phyloP scores from a whole-genome alignment of 495 filamentous ascomycete genomes.

The Podospora anserina region DNA sequence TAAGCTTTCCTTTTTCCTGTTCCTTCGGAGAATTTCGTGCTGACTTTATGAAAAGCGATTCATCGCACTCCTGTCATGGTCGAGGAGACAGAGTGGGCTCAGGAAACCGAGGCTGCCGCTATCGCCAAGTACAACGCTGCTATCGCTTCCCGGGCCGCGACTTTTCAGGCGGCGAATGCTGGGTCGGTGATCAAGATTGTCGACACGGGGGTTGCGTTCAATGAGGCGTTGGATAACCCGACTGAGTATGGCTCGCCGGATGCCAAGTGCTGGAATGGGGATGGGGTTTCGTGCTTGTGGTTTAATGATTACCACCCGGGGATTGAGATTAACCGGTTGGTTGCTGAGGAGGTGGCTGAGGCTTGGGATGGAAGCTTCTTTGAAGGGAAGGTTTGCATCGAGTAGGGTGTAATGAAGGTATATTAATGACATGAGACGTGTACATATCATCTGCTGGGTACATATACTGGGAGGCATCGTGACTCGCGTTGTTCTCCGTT shows the following conservation, averaged over 20 bases:
- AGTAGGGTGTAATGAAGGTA: too few relatives aligned
- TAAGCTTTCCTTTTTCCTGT: conserved; percentile 21
- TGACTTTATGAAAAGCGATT: conserved; percentile 40
- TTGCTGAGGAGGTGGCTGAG: conserved; percentile 43
- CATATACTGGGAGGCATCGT: too few relatives aligned
- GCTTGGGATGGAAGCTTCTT: conserved; percentile 35
- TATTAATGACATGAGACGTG: too few relatives aligned
- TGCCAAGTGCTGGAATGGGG: conserved; percentile 42
- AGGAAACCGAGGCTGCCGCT: conserved; percentile 30
- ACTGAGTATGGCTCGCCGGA: conserved; percentile 42
- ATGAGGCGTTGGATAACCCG: conserved; percentile 41
- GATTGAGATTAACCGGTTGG: conserved; percentile 36
- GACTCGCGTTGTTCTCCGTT: background rate
- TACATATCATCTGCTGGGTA: too few relatives aligned
- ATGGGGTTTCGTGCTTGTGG: conserved; percentile 47
- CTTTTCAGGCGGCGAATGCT: conserved; percentile 31
- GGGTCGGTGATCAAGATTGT: conserved; percentile 34
- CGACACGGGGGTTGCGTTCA: conserved; percentile 42
- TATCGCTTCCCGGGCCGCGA: conserved; percentile 22
- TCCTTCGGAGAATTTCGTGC: conserved; percentile 7
- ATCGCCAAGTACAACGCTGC: conserved; percentile 42
- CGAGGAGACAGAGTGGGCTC: conserved; percentile 23
- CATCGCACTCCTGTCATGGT: conserved; percentile 58
- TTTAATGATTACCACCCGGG: conserved; percentile 48
- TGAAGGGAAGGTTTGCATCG: conserved; percentile 1